Percentiles rank a stretch among this genome's conserved stretches.
Conservation (phyloP, 2,329 filamentous ascomycete species). For the Trichophyton equinum region DNA sequence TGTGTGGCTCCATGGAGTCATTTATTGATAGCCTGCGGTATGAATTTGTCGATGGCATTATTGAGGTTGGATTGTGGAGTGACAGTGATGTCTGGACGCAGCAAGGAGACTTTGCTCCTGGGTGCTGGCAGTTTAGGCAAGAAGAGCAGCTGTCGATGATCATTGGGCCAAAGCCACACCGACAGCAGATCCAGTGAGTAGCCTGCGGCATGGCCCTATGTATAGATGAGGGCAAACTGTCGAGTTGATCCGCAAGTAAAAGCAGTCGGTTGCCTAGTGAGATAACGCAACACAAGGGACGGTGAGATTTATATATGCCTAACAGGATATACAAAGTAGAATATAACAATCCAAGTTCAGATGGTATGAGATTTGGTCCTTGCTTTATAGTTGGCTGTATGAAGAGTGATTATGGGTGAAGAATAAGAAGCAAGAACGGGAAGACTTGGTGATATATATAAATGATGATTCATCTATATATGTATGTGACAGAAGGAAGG, state of each 20-base stretch:
- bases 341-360: not conserved
- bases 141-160: slow-evolving; percentile 16
- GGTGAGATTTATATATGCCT: not conserved
- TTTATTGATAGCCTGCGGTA: not conserved
- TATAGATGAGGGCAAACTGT: not conserved
- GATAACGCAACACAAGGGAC: not conserved
- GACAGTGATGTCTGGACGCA: slow-evolving; percentile 16
- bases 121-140: slow-evolving; percentile 20
- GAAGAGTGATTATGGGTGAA: not conserved
- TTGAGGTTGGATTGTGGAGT: not conserved
- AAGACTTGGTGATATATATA: not conserved
- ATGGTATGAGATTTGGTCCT: not conserved
- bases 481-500: not conserved
- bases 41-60: not conserved
- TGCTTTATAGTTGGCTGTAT: not conserved
- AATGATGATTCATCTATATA: not conserved
- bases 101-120: slow-evolving; percentile 9
- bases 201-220: slow-evolving; percentile 15
- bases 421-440: not conserved
- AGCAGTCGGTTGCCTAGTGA: not conserved
- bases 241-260: not conserved
- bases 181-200: slow-evolving; percentile 25
- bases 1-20: not conserved
- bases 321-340: not conserved
- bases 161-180: slow-evolving; percentile 24